Base-by-base conservation (phyloP, 192 early-diverging fungal species). In the Backusella circina region DNA sequence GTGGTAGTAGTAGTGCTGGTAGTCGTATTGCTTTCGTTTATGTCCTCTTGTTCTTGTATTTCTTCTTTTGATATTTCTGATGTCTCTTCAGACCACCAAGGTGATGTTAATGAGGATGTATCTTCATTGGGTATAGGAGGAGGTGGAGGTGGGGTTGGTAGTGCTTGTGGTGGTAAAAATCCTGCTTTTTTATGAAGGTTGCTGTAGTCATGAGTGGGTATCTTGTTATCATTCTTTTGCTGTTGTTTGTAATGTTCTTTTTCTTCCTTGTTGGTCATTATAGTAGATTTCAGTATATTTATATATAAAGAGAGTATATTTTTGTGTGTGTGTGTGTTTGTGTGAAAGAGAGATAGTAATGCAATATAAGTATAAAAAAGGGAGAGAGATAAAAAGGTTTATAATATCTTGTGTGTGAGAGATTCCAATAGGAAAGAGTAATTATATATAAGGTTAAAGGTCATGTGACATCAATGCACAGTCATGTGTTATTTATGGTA, bases 81-180 rank as follows among this genome's bases (percentile, higher is more conserved):
- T 61, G 35, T 26, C 68, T 77, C 70, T 33, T 66, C 76, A 1
- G 76, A 77, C 76, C 76, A 77, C 76, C 76, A 77, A 5, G 76
- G 76, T n/a, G 76, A 77, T 35, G 65, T 23, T 36, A 79, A 41
- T 31, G 31, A 67, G 12, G 44, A 50, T n/a, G 47, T 70, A 39
- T 79, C 73, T 70, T 74, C 32, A 23, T 67, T 38, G 23, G 72
- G 44, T 26, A 41, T 67, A 38, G 30, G 68, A 37, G 77, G 77
- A 21, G 54, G 57, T 32, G 71, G 70, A 12, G 70, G 61, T 16
- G 51, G 35, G 16, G 73, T 21, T 13, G 73, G 77, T 39, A 65
- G 12, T 68, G 38, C 38, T 12, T 75, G 74, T 31, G 69, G 69
- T 7, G 69, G 69, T 47, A 70, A 70, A 44, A 70, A 70, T 5